Percentiles rank a stretch among this genome's conserved stretches.
These are phyloP conservation scores for Rhododendron griersonianum DNA, from an alignment of 148 eudicot species.

Conservation along the genomic window DNA sequence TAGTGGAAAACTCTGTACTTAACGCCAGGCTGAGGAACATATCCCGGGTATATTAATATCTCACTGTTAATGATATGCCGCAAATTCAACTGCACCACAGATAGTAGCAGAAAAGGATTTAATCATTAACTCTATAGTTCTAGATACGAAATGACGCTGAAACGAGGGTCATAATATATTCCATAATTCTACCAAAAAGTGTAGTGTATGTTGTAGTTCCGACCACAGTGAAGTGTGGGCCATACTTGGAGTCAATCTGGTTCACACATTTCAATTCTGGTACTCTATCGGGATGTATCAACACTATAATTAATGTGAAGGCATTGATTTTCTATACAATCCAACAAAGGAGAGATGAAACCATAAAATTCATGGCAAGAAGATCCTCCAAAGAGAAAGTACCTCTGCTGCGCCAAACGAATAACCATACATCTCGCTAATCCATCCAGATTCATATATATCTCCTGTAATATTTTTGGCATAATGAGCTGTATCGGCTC, in stretches of 20 bases:
- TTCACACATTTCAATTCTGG: neutral
- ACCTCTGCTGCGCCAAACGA: slow-evolving; percentile 98
- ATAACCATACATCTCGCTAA: slow-evolving; percentile 98
- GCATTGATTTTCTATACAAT: neutral
- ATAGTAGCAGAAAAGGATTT: neutral
- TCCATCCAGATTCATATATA: slow-evolving; percentile 85
- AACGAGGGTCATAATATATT: neutral
- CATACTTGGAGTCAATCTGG: neutral
- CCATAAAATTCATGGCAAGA: neutral
- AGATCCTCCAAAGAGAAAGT: neutral
- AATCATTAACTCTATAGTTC: neutral
- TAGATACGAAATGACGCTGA: neutral
- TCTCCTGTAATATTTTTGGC: slow-evolving; percentile 82
- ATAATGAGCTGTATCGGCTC: slow-evolving; percentile 85
- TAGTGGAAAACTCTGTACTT: slow-evolving; percentile 83
- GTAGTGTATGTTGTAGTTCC: neutral
- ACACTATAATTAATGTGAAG: neutral
- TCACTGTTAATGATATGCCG: slow-evolving; percentile 63
- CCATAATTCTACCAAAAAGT: neutral
- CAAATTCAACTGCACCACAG: slow-evolving; percentile 64
- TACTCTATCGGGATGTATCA: neutral
- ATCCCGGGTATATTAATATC: slow-evolving; percentile 83
- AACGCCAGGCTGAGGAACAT: slow-evolving; percentile 52
- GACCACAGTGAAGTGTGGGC: neutral
- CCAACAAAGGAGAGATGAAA: neutral